These are phyloP conservation scores for Paracamarosporium sp. DNA, from an alignment of 2,329 filamentous ascomycete genomes.

Conservation along the genomic window DNA sequence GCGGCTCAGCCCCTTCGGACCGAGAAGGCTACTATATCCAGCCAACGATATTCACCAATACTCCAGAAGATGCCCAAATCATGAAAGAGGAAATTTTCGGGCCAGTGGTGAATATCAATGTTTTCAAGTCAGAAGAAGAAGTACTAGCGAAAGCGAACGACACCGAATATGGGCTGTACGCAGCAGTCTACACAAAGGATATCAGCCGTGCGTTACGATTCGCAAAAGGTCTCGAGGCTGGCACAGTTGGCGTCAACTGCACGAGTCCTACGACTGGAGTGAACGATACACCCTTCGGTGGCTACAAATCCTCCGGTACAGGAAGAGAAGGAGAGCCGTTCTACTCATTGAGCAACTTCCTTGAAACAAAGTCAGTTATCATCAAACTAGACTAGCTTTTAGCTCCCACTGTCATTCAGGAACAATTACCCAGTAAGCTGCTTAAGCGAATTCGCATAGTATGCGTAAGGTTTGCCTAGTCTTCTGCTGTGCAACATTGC, in stretches of 20 bases:
- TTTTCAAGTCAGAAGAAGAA: constrained; percentile 77
- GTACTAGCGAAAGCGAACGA: constrained; percentile 80
- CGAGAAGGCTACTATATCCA: constrained; percentile 59
- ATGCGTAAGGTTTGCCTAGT: neutral
- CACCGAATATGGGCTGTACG: constrained; percentile 86
- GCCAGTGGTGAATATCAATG: constrained; percentile 80
- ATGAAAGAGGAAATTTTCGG: constrained; percentile 87
- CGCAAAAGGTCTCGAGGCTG: constrained; percentile 49
- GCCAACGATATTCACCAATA: constrained; percentile 81
- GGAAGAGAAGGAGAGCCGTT: constrained; percentile 43
- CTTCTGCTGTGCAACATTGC: neutral
- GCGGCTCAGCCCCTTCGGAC: constrained; percentile 34
- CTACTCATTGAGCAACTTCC: constrained; percentile 40
- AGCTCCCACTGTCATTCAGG: neutral
- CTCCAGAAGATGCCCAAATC: constrained; percentile 78
- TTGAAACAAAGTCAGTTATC: constrained; percentile 43
- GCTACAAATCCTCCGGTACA: constrained; percentile 46
- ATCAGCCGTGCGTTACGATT: constrained; percentile 47
- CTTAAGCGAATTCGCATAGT: neutral
- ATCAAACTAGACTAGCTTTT: constrained; percentile 32
- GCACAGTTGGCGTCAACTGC: constrained; percentile 51
- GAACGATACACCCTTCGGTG: constrained; percentile 50
- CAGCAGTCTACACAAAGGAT: constrained; percentile 75
- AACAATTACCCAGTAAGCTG: neutral
- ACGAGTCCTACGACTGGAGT: constrained; percentile 38